Evolutionary conservation across 2,329 filamentous ascomycete genomes (phyloP), one percentile per base, ranked within the genome.

Genomic region (Monascus ruber): DNA sequence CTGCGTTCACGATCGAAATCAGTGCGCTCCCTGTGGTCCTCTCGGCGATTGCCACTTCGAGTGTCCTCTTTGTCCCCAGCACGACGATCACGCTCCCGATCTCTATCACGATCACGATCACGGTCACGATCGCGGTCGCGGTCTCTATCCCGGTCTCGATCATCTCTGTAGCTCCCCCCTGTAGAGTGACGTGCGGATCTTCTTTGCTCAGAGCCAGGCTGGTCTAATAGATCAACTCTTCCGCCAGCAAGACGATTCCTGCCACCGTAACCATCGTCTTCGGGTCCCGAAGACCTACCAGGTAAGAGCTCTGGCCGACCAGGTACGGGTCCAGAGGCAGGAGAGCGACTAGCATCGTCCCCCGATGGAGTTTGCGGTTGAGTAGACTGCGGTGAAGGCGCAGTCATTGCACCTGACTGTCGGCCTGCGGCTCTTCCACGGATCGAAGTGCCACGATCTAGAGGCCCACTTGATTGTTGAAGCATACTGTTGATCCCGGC

Each of bases 401-500:
- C 50, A 29, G 55, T 60, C 37, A 55, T 46, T 26, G 41, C 49
- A 38, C 46, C 51, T 7, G 55, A 43, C 45, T 65, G 62, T 40
- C 65, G 54, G 26, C 50, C 56, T 35, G 54, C 53, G 11, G 63
- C 62, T 43, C 65, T 55, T 33, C 65, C 64, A 24, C 66, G 60
- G 35, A 62, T 60, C 25, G 57, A 50, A n/a, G 8, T 36, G 3
- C 34, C 43, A 28, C 58, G 57, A 17, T 66, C 63, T 34, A 49
- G 38, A 28, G 53, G 45, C n/a, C 53, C 48, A 28, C 52, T 56
- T 27, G 60, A 61, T 47, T 70, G 66, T 39, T 70, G 65, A 29
- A 71, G 60, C 50, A 69, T 62, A 39, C 58, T 68, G 46, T 69
- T 69, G 39, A 71, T 55, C 1, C 61, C 63, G 9, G 63, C 59